These are phyloP conservation scores for Phytophthora foliorum DNA, from an alignment of 352 stramenopile species.

Conservation along the genomic window DNA sequence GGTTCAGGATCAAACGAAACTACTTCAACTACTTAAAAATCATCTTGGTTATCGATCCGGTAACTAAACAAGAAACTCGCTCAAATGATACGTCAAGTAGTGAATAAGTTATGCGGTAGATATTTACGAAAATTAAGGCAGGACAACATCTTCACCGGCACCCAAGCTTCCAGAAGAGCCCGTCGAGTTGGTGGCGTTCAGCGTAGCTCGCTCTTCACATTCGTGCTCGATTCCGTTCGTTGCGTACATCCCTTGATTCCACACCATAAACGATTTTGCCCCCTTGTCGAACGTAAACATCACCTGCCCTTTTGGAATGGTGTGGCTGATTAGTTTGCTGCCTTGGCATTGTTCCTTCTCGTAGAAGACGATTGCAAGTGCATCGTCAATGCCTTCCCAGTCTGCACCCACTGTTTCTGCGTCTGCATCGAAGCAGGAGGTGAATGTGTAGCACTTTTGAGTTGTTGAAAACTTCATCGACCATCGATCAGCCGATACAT, in stretches of 20 bases:
- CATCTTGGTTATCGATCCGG: background rate
- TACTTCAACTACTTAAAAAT: too few species aligned
- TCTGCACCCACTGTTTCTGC: conserved; percentile 14
- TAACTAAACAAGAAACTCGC: too few species aligned
- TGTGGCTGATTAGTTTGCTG: conserved; percentile 10
- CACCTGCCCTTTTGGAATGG: conserved; percentile 11
- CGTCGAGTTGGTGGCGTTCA: conserved; percentile 15
- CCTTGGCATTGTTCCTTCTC: conserved; percentile 30
- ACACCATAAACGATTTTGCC: conserved; percentile 37
- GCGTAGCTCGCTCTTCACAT: conserved; percentile 15
- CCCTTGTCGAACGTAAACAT: conserved; percentile 27
- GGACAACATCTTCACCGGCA: background rate
- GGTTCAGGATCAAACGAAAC: too few species aligned
- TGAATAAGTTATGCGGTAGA: too few species aligned
- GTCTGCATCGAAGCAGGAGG: conserved; percentile 6
- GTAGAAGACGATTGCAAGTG: conserved; percentile 24
- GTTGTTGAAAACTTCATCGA: conserved; percentile 27
- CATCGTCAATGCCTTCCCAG: conserved; percentile 12
- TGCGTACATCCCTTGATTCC: conserved; percentile 25
- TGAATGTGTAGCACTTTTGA: conserved; percentile 38
- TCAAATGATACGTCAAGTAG: too few species aligned
- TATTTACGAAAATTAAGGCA: background rate
- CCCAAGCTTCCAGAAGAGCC: background rate
- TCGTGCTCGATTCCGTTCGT: conserved; percentile 22
- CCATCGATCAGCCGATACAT: conserved; percentile 4